Evolutionary conservation across 2,329 filamentous ascomycete species (phyloP), one percentile per base, ranked within the genome.

Genomic region (Cordyceps tenuipes): DNA sequence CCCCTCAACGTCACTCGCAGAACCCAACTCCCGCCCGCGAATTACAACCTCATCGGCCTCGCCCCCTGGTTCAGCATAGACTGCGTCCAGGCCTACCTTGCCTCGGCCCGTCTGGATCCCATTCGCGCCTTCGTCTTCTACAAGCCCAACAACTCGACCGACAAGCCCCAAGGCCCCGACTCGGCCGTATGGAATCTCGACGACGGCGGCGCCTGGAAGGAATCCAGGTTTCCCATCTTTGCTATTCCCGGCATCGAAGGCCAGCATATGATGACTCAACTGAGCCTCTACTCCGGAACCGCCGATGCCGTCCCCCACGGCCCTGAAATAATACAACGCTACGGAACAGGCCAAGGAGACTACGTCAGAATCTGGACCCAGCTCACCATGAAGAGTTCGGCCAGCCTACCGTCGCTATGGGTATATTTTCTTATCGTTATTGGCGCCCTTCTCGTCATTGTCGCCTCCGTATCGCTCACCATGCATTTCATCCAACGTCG

Each of bases 51-150:
- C 56, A 83, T 97, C 66, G 92, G 89, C 31, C 76, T 97, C 57
- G 92, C 90, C 26, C 93, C 93, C 31, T 97, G 93, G 92, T 84
- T 91, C 66, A 88, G 81, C 63, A 76, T 80, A 8, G 76, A 83
- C 29, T 99, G 93, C 70, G 88, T 90, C 13, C 74, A 80, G 59
- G 82, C 87, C 49, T 96, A 91, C 70, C 79, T 97, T 51, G 74
- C 79, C 19, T 79, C 82, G 21, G 81, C 82, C n/a, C 76, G 78
- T 36, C 67, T 73, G 59, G 83, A 86, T 64, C 80, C 83, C 26
- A 78, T 87, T 10, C 80, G 84, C 47, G 85, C 77, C 23, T 82
- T 88, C 68, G 75, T 88, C 44, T 86, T 88, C 65, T 88, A 86
- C 70, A 77, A 76, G 36, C 82, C 84, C 4, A 77, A 80, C 62